Percentiles rank a stretch among this genome's conserved stretches.
These are phyloP conservation scores for Alternaria arborescens DNA, from an alignment of 2,329 filamentous ascomycete species.

Conservation along the genomic window DNA sequence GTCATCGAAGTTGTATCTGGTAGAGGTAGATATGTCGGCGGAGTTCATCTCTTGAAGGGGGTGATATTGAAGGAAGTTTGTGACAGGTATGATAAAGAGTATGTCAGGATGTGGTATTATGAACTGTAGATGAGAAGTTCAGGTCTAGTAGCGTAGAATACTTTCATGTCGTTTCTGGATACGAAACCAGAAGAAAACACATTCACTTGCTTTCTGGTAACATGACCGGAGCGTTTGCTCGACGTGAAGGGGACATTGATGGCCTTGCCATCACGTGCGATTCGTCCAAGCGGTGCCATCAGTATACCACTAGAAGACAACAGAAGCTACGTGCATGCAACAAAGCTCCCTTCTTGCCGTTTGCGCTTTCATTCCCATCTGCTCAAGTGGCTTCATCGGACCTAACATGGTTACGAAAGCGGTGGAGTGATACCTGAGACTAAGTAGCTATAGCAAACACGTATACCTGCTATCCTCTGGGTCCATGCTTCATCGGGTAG, in stretches of 20 bases:
- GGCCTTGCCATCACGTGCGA: background rate
- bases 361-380: background rate
- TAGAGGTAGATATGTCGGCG: background rate
- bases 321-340: background rate
- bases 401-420: background rate
- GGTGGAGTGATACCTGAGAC: background rate
- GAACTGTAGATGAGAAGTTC: background rate
- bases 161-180: background rate
- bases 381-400: background rate
- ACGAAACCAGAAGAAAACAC: background rate
- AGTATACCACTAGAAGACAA: background rate
- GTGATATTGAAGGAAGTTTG: no score
- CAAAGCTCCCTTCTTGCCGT: background rate
- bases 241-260: background rate
- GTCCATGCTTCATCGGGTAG: background rate
- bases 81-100: background rate
- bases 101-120: background rate
- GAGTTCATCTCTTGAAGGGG: background rate
- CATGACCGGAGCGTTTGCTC: conserved; percentile 2
- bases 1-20: background rate
- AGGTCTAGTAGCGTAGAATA: background rate
- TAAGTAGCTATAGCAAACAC: background rate
- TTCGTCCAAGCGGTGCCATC: background rate
- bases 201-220: background rate
- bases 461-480: background rate